Conservation (phyloP, 257 asterid species). For the Przewalskia tangutica region DNA sequence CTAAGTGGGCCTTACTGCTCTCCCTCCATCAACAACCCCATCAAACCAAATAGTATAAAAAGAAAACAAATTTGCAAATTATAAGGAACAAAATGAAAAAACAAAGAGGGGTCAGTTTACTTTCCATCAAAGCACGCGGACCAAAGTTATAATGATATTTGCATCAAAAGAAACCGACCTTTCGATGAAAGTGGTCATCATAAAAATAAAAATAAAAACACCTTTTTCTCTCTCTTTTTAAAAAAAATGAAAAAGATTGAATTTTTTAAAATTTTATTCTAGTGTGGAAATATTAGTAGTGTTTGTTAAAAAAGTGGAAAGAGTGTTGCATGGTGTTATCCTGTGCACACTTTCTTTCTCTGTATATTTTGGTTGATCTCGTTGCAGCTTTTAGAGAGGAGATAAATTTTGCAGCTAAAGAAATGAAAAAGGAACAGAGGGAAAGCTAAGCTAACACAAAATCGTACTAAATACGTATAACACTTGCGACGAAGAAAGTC, state of each 20-base stretch:
- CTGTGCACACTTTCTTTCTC: constrained; percentile 29
- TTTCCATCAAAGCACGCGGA: constrained; percentile 84
- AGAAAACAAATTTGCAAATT: constrained; percentile 11
- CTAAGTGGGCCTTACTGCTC: constrained; percentile 67
- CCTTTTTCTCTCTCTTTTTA: neutral
- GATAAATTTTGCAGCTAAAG: constrained; percentile 9
- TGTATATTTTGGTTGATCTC: constrained; percentile 26
- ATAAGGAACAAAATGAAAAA: constrained; percentile 6
- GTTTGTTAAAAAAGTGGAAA: constrained; percentile 15
- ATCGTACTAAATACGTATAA: constrained; percentile 14
- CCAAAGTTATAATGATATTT: constrained; percentile 26
- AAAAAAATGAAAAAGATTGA: neutral
- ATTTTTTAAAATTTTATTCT: constrained; percentile 4
- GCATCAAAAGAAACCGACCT: constrained; percentile 60
- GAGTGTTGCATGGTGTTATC: constrained; percentile 42
- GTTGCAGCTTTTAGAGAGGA: constrained; percentile 37
- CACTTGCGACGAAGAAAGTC: neutral
- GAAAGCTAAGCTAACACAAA: constrained; percentile 49
- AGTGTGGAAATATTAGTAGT: neutral
- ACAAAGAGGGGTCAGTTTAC: constrained; percentile 37
- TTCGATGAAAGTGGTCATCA: constrained; percentile 52
- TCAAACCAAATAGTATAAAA: constrained; percentile 40
- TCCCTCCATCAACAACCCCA: constrained; percentile 21
- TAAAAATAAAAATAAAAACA: no score
- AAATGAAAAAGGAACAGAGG: constrained; percentile 8